These are phyloP conservation scores for Colletotrichum paranaense DNA, from an alignment of 2,329 filamentous ascomycete genomes.

Conservation along the genomic window DNA sequence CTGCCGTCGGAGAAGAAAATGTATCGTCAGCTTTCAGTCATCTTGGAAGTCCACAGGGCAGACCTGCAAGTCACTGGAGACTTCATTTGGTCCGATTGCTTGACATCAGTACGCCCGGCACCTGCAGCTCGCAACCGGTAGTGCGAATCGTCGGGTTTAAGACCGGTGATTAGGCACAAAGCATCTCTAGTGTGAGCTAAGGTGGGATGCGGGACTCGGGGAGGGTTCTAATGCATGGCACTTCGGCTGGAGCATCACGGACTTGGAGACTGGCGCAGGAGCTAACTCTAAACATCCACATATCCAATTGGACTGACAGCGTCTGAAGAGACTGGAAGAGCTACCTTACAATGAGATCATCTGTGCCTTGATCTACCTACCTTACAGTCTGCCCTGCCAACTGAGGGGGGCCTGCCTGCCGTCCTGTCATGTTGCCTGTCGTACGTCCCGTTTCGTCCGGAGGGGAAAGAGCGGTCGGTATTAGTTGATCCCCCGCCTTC, in stretches of 20 bases:
- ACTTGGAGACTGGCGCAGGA: constrained; percentile 8
- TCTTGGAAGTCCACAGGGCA: neutral
- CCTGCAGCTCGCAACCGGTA: neutral
- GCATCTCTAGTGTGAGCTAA: too few species aligned
- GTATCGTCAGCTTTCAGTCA: neutral
- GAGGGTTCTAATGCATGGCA: neutral
- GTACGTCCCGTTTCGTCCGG: neutral
- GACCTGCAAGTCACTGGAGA: neutral
- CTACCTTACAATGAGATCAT: constrained; percentile 20
- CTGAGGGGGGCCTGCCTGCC: neutral
- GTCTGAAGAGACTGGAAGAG: neutral
- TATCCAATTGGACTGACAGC: constrained; percentile 6
- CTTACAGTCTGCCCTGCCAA: neutral
- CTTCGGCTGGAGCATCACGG: constrained; percentile 5
- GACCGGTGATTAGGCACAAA: neutral
- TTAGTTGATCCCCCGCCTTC: constrained; percentile 14
- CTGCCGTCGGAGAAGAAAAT: neutral
- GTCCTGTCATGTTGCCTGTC: neutral
- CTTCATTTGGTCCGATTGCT: neutral
- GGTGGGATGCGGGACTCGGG: neutral
- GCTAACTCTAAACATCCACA: constrained; percentile 19
- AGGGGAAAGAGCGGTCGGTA: constrained; percentile 9
- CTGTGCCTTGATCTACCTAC: neutral
- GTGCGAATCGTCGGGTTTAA: constrained; percentile 1
- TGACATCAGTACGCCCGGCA: neutral